Percentiles rank a stretch among this genome's conserved stretches.
Evolutionary conservation across 2,329 filamentous ascomycete genomes (phyloP).

Genomic region (Akanthomyces uredinophilus): DNA sequence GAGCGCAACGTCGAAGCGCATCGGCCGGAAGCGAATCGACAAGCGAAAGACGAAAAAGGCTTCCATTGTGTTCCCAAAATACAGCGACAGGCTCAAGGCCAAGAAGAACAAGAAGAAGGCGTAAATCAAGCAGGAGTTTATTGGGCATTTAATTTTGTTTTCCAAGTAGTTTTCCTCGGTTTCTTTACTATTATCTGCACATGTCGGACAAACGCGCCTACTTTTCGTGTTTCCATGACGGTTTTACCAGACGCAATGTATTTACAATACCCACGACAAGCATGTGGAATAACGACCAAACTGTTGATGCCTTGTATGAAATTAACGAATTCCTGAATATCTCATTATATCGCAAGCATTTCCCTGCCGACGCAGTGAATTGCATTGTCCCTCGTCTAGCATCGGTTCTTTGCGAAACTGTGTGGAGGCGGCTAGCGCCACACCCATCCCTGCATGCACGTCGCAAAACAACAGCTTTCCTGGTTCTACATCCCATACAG

Average conservation of each 20-base stretch:
- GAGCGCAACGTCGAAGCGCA: conserved; percentile 33
- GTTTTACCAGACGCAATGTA: conserved; percentile 4
- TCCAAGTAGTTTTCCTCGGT: not conserved
- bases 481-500: not conserved
- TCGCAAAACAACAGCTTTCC: not conserved
- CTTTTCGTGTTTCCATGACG: not conserved
- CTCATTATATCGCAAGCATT: not conserved
- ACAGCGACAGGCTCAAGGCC: conserved; percentile 44
- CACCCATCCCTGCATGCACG: not conserved
- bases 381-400: not conserved
- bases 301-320: too few species aligned
- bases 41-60: conserved; percentile 53
- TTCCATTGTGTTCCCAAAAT: conserved; percentile 56
- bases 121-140: not conserved
- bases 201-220: not conserved
- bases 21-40: conserved; percentile 47
- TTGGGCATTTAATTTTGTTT: not conserved
- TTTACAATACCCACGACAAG: conserved; percentile 8
- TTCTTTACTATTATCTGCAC: not conserved
- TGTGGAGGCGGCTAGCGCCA: conserved; percentile 11
- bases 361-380: too few species aligned
- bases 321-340: too few species aligned
- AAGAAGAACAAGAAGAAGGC: conserved; percentile 34
- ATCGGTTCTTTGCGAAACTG: not conserved
- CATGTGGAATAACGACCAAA: conserved; percentile 1